Base-by-base conservation (phyloP, 805 yeast genomes). In the Myxozyma neglecta region DNA sequence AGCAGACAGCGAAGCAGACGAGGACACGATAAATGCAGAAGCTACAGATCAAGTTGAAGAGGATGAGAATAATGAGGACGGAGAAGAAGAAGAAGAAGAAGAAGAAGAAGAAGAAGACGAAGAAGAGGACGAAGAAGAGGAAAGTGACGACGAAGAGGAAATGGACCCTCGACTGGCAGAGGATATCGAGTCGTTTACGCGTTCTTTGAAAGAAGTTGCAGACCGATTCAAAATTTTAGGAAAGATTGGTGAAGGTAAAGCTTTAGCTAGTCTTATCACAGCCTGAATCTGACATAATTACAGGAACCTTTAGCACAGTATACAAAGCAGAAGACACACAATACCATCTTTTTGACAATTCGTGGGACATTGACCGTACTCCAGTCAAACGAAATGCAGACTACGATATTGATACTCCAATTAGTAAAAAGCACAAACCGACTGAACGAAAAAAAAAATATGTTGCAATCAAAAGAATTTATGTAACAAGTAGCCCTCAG, bases 401-500 rank as follows among this genome's bases (percentile, higher is more conserved):
- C 10, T 11, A 42, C 6, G 54, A 56, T 18, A n/a, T 29, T 8
- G 56, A 48, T 29, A 5, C 39, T 5, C 52, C 60, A 4, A 11
- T 29, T 6, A 6, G 8, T 35, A 52, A 46, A 42, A 40, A 44
- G 42, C 35, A 34, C 24, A 42, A 39, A 55, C 76, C 1, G 10
- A 35, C 32, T 18, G 49, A 20, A 1, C 75, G 71, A 49, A 66
- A 72, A 40, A 44, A 43, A 53, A 68, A 63, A 47, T 59, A 79
- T 55, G 98, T 94, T 60, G 99, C 99, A 1, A 78, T 94, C 68
- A 94, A 94, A 73, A 84, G 94, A 70, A 90, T 94, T 51, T 92
- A 93, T 73, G 98, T 92, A 20, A 94, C 99, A 0, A 89, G 97
- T 0, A 90, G 97, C 7, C 97, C 98, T 0, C 86, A 85, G 65